These are phyloP conservation scores for Aspergillus homomorphus DNA, from an alignment of 495 filamentous ascomycete species.

Conservation along the genomic window DNA sequence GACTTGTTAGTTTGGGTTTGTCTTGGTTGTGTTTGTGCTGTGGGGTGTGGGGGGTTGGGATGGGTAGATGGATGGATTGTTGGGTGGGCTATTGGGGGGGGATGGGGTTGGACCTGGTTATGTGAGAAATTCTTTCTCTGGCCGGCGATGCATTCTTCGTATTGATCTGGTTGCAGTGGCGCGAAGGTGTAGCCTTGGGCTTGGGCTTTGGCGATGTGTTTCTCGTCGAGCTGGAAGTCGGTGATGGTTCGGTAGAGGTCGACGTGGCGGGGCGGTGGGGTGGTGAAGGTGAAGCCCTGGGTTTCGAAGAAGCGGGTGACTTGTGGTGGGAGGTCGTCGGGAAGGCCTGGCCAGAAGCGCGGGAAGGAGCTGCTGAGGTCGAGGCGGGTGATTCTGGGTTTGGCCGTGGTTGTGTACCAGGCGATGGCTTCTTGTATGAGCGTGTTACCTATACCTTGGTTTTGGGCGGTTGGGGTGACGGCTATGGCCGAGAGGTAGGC, in stretches of 20 bases:
- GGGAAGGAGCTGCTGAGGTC: slow-evolving; percentile 46
- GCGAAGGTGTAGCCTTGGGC: slow-evolving; percentile 39
- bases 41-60: too few species aligned
- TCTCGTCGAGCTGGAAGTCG: slow-evolving; percentile 33
- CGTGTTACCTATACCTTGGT: slow-evolving; percentile 42
- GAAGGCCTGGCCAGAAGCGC: slow-evolving; percentile 49
- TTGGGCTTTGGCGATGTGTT: slow-evolving; percentile 34
- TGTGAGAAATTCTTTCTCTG: slow-evolving; percentile 44
- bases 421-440: slow-evolving; percentile 35
- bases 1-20: not conserved
- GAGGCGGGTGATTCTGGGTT: slow-evolving; percentile 22
- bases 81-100: not conserved
- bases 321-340: slow-evolving; percentile 34
- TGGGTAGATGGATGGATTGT: too few species aligned
- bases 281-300: slow-evolving; percentile 40
- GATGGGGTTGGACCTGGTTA: slow-evolving; percentile 30
- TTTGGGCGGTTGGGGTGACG: slow-evolving; percentile 37
- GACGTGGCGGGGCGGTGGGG: slow-evolving; percentile 28
- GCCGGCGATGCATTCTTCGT: slow-evolving; percentile 43
- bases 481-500: slow-evolving; percentile 41
- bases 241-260: slow-evolving; percentile 46
- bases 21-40: too few species aligned
- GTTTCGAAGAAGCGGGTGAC: slow-evolving; percentile 44
- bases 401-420: slow-evolving; percentile 28
- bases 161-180: slow-evolving; percentile 35